Evolutionary conservation across 139 green algal species (phyloP).

Genomic region (Axilococcus clingmanii): DNA sequence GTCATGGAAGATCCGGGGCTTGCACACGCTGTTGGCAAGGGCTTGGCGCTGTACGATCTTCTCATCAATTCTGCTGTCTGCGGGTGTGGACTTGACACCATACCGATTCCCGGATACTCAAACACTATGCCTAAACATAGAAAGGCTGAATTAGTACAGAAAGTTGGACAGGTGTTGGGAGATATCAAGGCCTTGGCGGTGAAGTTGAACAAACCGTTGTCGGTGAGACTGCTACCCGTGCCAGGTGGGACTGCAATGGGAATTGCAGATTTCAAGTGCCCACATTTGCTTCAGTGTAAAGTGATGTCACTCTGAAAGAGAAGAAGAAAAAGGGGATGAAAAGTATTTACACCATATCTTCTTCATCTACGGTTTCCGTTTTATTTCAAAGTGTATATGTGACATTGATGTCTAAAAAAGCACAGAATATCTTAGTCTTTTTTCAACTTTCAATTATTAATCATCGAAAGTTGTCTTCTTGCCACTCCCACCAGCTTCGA

Average conservation of each 20-base stretch:
- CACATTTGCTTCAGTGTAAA: conserved; percentile 35
- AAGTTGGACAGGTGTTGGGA: conserved; percentile 7
- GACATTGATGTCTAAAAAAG: neutral
- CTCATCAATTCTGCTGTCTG: conserved; percentile 39
- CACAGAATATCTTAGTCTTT: neutral
- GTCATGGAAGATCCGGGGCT: conserved; percentile 38
- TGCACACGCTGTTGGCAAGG: conserved; percentile 7
- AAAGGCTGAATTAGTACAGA: neutral
- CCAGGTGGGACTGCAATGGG: conserved; percentile 20
- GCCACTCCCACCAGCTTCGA: conserved; percentile 27
- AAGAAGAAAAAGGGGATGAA: neutral
- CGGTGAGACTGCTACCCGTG: conserved; percentile 35
- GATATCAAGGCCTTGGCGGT: conserved; percentile 11
- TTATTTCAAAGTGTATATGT: neutral
- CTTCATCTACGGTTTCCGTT: neutral
- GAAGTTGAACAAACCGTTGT: conserved; percentile 30
- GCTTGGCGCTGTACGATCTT: conserved; percentile 23
- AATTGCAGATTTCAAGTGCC: conserved; percentile 17
- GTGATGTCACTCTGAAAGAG: conserved; percentile 17
- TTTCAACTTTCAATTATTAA: neutral
- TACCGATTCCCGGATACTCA: conserved; percentile 30
- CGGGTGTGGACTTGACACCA: conserved; percentile 42
- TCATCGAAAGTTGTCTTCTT: conserved; percentile 55
- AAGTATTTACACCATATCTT: neutral
- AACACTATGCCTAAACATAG: neutral